phyloP scores from a whole-genome alignment of 805 yeast species.

The Ascoidea asiatica region DNA sequence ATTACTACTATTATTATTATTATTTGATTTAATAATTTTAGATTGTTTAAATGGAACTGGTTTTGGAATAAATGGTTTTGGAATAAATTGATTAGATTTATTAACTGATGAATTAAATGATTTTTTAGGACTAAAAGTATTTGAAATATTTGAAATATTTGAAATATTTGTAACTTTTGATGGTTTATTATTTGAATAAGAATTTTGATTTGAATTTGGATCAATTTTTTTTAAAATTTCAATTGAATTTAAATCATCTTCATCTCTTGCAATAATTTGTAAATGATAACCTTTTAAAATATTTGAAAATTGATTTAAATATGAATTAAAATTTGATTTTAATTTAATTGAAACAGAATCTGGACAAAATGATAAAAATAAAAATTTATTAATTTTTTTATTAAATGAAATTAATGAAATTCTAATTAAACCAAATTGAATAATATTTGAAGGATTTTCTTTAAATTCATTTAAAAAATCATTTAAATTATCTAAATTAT shows the following conservation, averaged over 20 bases:
- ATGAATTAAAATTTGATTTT: constrained; percentile 62
- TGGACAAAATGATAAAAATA: constrained; percentile 93
- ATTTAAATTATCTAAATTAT: constrained; percentile 33
- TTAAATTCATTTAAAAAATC: no score
- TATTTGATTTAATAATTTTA: constrained; percentile 5
- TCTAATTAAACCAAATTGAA: constrained; percentile 83
- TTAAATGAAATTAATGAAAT: constrained; percentile 88
- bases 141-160: neutral
- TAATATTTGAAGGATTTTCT: constrained; percentile 19
- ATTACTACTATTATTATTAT: constrained; percentile 10
- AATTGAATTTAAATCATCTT: constrained; percentile 72
- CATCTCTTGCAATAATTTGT: constrained; percentile 91
- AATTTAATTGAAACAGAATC: constrained; percentile 80
- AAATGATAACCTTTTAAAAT: constrained; percentile 79
- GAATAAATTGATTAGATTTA: constrained; percentile 12
- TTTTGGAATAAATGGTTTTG: constrained; percentile 18
- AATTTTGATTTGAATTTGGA: constrained; percentile 93
- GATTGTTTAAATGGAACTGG: constrained; percentile 15
- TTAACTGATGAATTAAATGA: constrained; percentile 8
- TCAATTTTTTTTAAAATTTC: constrained; percentile 64
- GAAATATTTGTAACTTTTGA: neutral
- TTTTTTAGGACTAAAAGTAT: neutral
- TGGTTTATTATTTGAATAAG: constrained; percentile 55
- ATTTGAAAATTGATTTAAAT: constrained; percentile 63
- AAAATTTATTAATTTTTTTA: constrained; percentile 68